phyloP scores from a whole-genome alignment of 805 yeast genomes.

The Suhomyces pyralidae region DNA sequence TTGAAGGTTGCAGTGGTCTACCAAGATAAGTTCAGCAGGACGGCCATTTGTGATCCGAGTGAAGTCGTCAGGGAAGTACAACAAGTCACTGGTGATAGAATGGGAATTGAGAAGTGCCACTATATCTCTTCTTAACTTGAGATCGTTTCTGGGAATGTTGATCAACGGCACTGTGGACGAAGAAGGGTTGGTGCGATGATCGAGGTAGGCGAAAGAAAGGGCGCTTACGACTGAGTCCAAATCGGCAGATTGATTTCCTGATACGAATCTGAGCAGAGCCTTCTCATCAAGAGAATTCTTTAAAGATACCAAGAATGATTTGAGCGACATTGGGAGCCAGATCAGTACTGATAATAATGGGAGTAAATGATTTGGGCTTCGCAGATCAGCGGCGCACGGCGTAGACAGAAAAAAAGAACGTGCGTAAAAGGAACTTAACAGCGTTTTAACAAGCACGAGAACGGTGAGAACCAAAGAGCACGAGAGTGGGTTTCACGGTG shows the following conservation, averaged over 20 bases:
- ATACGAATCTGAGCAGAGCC: conserved; percentile 41
- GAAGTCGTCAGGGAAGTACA: conserved; percentile 71
- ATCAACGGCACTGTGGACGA: conserved; percentile 61
- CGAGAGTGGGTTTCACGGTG: no score
- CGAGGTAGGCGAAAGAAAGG: conserved; percentile 63
- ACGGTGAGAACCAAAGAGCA: neutral
- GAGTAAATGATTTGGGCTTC: no score
- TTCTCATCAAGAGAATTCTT: conserved; percentile 14
- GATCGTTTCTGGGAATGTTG: conserved; percentile 66
- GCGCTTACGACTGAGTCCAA: conserved; percentile 85
- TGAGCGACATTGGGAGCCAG: conserved; percentile 23
- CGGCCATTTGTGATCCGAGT: conserved; percentile 10
- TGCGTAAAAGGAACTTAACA: neutral
- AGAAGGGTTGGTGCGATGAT: conserved; percentile 24
- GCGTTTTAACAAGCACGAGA: no score
- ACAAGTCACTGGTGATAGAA: conserved; percentile 44
- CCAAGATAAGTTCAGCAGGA: conserved; percentile 52
- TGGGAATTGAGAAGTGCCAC: conserved; percentile 47
- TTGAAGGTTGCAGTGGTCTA: conserved; percentile 78
- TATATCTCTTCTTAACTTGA: conserved; percentile 70
- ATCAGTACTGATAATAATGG: neutral
- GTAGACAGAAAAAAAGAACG: neutral
- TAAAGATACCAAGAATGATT: conserved; percentile 20
- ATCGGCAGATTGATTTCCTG: conserved; percentile 86
- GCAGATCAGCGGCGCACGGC: neutral